Evolutionary conservation across 164 flowering plant species (phyloP).

Genomic region (Umbellularia californica): DNA sequence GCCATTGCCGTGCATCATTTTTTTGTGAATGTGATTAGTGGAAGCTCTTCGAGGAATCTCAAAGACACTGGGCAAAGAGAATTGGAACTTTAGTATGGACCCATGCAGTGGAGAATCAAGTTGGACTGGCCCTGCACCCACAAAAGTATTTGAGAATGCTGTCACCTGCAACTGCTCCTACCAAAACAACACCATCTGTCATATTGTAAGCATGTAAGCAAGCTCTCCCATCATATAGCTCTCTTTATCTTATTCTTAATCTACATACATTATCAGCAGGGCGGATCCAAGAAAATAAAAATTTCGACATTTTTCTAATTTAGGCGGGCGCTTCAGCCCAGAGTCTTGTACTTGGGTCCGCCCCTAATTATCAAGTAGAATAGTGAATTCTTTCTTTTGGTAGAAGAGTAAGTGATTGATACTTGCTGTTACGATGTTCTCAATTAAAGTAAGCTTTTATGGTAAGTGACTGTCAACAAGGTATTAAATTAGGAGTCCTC

Average conservation of each 20-base stretch:
- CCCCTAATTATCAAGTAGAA: no score
- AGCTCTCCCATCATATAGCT: background rate
- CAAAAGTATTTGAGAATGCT: constrained; percentile 18
- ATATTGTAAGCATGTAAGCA: constrained; percentile 50
- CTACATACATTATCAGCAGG: no score
- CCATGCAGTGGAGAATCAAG: constrained; percentile 39
- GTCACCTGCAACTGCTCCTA: constrained; percentile 47
- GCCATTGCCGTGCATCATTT: background rate
- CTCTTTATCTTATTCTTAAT: background rate
- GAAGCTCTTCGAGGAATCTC: constrained; percentile 33
- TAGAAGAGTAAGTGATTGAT: no score
- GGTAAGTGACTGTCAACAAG: no score
- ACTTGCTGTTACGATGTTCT: no score
- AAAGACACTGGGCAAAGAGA: constrained; percentile 33
- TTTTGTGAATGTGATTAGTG: constrained; percentile 23
- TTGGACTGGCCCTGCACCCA: constrained; percentile 15
- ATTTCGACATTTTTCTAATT: no score
- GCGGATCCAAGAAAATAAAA: no score
- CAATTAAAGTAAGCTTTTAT: no score
- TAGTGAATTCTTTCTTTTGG: no score
- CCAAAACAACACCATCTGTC: constrained; percentile 35
- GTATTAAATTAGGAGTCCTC: no score
- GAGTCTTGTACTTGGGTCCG: no score
- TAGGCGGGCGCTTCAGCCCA: no score
- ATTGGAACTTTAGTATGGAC: constrained; percentile 58